Evolutionary conservation across 495 filamentous ascomycete genomes (phyloP), one percentile per base, ranked within the genome.

Genomic region (Saxophila tyrrhenica): DNA sequence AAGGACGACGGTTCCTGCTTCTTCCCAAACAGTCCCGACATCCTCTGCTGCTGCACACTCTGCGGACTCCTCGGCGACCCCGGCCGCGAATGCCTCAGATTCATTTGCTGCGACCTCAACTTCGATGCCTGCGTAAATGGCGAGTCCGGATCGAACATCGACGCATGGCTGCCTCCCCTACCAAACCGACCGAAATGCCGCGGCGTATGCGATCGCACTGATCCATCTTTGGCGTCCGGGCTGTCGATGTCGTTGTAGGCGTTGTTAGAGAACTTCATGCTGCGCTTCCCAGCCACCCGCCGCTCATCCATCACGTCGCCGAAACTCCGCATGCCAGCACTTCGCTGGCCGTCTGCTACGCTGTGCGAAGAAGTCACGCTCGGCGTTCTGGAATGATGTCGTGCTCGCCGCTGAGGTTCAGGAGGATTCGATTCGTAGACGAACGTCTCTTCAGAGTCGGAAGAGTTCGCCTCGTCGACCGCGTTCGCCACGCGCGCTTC

Each of bases 391-490:
- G 94, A 97, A 68, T 97, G 91, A 64, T 91, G 92, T 49, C 89
- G 75, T 39, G 85, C 82, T n/a, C 89, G 81, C 41, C 84, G 66
- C 17, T 77, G 85, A 50, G 77, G 79, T 59, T 97, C 92, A 11
- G 87, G 87, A 11, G 94, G 92, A 65, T 98, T 98, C 10, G 92
- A 98, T 70, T 98, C 92, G 71, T 98, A 98, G 2, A 98, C 91
- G 68, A 97, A 98, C 0, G 94, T 97, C 69, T 96, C 94, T 59
- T 96, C 92, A 1, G 94, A 97, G 64, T 94, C 92, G 16, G 90
- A 95, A 8, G 91, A 92, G 67, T 96, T 85, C 39, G 87, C 88
- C 61, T 85, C 80, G 67, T 95, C 89, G 43, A 97, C 88, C 2
- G 91, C 90, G 65, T 83, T 95, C 35, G 92, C 94, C 35, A 98